Conservation (phyloP, 1,284 basidiomycete species). For the Tremellales sp. region DNA sequence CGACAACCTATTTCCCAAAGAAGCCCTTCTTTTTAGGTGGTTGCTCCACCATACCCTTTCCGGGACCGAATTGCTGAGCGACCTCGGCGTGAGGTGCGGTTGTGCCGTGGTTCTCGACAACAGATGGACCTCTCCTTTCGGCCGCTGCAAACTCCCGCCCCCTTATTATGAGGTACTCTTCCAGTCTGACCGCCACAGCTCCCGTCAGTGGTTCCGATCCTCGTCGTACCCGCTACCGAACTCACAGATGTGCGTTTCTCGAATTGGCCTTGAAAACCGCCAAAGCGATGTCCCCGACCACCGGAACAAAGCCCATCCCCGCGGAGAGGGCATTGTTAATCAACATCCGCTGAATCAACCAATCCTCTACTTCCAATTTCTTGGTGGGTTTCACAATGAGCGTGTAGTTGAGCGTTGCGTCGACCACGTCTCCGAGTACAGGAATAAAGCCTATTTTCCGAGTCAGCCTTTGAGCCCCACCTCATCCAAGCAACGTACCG, state of each 20-base stretch:
- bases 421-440: slow-evolving; percentile 42
- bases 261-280: slow-evolving; percentile 83
- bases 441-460: slow-evolving; percentile 41
- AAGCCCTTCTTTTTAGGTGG: too few species aligned
- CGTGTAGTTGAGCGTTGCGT: slow-evolving; percentile 59
- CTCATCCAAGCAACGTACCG: slow-evolving; percentile 44
- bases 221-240: background rate
- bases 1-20: too few species aligned
- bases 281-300: slow-evolving; percentile 72
- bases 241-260: slow-evolving; percentile 63
- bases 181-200: slow-evolving; percentile 26
- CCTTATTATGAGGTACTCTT: slow-evolving; percentile 42
- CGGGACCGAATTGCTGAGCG: slow-evolving; percentile 13
- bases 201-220: background rate
- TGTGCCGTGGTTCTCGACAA: slow-evolving; percentile 6
- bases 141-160: slow-evolving; percentile 41
- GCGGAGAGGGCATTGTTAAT: slow-evolving; percentile 73
- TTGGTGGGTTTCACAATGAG: slow-evolving; percentile 74
- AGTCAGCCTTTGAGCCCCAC: background rate
- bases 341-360: slow-evolving; percentile 70
- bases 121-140: slow-evolving; percentile 8
- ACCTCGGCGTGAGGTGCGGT: slow-evolving; percentile 10
- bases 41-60: slow-evolving; percentile 20
- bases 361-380: slow-evolving; percentile 59
- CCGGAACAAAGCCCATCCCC: slow-evolving; percentile 68